Base-by-base conservation (phyloP, 345 rosid genomes). In the Aethionema arabicum region DNA sequence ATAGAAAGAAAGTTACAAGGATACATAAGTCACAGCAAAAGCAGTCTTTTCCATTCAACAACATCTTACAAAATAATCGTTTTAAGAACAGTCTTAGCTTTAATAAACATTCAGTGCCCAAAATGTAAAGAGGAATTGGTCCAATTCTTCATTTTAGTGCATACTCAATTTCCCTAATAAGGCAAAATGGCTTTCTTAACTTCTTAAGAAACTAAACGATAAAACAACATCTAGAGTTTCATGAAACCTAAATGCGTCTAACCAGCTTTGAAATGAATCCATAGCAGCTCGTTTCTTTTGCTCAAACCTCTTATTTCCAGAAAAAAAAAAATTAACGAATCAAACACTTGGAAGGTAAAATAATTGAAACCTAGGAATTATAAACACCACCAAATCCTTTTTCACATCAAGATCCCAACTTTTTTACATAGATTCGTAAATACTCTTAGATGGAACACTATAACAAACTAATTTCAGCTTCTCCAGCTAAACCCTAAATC, bases 351-450 rank as follows among this genome's bases (percentile, higher is more conserved):
- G 11, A 3, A 11, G 52, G 6, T 12, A 38, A 30, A 49, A 36
- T 13, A 10, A 65, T 10, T 10, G 51, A 41, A 52, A 6, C 30
- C n/a, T 27, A 15, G 39, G 36, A 56, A 10, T 37, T 14, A n/a
- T 56, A 38, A 65, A 36, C 61, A 45, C 53, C 48, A 68, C 12
- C n/a, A 47, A 55, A 46, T 43, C 21, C 7, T 9, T 48, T 56
- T 46, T 53, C 2, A 15, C 29, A 70, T 35, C 58, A 69, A 62
- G 40, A 63, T 5, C 53, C 31, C 52, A 13, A 38, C 16, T 44
- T 56, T 56, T n/a, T 8, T 10, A 37, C 4, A 12, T 4, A 33
- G 44, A 40, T 51, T 40, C 46, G 45, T 10, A 51, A 42, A 44
- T 35, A 55, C 45, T 46, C 52, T 14, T 55, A 41, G 2, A 62